Percentiles rank a stretch among this genome's conserved stretches.
Conservation (phyloP, 257 asterid genomes). For the Plantago ovata region DNA sequence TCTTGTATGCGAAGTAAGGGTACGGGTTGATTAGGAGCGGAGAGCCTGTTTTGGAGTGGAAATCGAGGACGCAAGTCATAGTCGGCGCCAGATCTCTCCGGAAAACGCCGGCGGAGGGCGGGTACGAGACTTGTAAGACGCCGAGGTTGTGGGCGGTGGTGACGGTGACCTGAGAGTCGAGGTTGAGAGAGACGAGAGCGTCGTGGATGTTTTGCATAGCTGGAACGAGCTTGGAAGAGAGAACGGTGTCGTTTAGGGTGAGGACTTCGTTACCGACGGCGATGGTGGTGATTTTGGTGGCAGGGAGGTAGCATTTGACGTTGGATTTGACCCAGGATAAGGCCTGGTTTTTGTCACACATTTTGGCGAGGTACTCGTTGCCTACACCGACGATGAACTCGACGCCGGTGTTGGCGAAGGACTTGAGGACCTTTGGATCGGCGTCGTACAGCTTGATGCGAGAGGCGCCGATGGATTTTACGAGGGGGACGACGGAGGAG, state of each 20-base stretch:
- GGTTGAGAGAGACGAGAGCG: conserved; percentile 52
- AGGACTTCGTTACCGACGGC: conserved; percentile 83
- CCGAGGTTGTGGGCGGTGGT: conserved; percentile 84
- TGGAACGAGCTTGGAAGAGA: conserved; percentile 57
- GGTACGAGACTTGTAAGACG: conserved; percentile 61
- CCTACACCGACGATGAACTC: conserved; percentile 71
- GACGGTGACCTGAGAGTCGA: conserved; percentile 52
- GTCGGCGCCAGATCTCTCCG: conserved; percentile 44
- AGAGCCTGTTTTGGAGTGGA: conserved; percentile 58
- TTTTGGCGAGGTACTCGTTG: conserved; percentile 47
- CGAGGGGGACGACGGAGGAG: conserved; percentile 49
- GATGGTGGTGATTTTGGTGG: conserved; percentile 66
- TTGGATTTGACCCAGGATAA: conserved; percentile 60
- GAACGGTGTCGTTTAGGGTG: conserved; percentile 52
- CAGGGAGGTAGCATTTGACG: conserved; percentile 56
- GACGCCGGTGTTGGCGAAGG: conserved; percentile 76
- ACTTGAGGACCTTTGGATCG: conserved; percentile 59
- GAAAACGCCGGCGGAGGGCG: conserved; percentile 77
- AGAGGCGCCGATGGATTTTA: conserved; percentile 67
- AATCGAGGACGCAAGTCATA: conserved; percentile 48
- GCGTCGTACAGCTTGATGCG: conserved; percentile 83
- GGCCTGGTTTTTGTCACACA: conserved; percentile 59
- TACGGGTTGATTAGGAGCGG: conserved; percentile 71
- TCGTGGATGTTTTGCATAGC: conserved; percentile 67
- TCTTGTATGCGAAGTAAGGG: conserved; percentile 80